Evolutionary conservation across 805 yeast species (phyloP), one percentile per base, ranked within the genome.

Genomic region (Starmerella floricola): DNA sequence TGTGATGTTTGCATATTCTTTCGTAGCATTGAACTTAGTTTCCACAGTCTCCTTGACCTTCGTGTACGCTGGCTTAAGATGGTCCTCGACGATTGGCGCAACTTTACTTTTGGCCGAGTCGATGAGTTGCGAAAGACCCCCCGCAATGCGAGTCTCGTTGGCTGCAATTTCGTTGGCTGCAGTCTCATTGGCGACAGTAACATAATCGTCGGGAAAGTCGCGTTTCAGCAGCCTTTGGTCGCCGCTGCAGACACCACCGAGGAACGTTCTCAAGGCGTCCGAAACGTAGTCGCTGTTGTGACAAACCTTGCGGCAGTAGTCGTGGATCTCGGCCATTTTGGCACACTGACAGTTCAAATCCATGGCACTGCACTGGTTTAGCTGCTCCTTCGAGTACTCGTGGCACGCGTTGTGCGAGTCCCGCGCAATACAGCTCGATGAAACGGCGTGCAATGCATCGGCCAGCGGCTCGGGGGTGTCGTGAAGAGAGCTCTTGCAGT

Each of bases 401-500:
- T 29, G 34, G 50, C 59, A 55, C 6, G 37, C 36, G 20, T 29
- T 34, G 23, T 24, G 32, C 11, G 8, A 13, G n/a, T 30, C 36
- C 3, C 34, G 28, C 5, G 40, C 17, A 15, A 15, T 11, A 38
- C 51, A 47, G 6, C 27, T 21, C n/a, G 8, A n/a, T 5, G 46
- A 27, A 20, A 46, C 46, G 13, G 41, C 36, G 28, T 46, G 41
- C 15, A 46, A 13, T 2, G 49, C 40, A 33, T 40, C 42, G 5
- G 42, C 31, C 12, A 38, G 20, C 17, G 31, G 26, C 35, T 19
- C 21, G 13, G 10, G 20, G 19, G 21, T 32, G 20, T n/a, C n/a
- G n/a, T n/a, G n/a, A n/a, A n/a, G n/a, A n/a, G n/a, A n/a, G n/a
- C n/a, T n/a, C n/a, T n/a, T n/a, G n/a, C n/a, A n/a, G n/a, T n/a